phyloP scores from a whole-genome alignment of 208 protist species.

The Wallacemonas sp. region DNA sequence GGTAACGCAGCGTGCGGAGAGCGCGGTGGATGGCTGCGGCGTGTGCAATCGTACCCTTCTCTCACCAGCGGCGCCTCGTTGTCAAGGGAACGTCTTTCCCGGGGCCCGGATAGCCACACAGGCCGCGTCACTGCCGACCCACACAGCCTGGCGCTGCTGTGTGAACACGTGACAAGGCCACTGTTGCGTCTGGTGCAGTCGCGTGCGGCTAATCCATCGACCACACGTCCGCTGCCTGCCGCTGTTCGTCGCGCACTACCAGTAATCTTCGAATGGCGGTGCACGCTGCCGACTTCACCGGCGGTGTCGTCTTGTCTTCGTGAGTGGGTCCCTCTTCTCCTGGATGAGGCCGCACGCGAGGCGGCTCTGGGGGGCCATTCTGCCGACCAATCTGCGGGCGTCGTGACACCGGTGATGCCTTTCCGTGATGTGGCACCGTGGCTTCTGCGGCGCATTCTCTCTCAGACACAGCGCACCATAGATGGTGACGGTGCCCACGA shows the following conservation, averaged over 20 bases:
- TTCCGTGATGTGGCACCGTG: background rate
- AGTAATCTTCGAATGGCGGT: constrained; percentile 56
- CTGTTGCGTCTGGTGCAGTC: constrained; percentile 15
- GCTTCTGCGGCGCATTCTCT: constrained; percentile 4
- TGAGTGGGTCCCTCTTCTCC: constrained; percentile 40
- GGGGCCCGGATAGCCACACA: too few species aligned
- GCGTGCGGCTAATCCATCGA: constrained; percentile 17
- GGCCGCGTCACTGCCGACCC: constrained; percentile 6
- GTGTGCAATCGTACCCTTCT: constrained; percentile 27
- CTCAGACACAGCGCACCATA: background rate
- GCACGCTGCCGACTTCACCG: constrained; percentile 34
- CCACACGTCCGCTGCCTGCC: constrained; percentile 19
- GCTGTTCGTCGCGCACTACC: constrained; percentile 42
- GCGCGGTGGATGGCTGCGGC: constrained; percentile 9
- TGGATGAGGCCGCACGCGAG: too few species aligned
- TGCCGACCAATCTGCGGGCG: too few species aligned
- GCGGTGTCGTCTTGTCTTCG: constrained; percentile 8
- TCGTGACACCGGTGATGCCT: background rate
- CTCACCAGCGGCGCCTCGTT: constrained; percentile 12
- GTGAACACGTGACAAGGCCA: background rate
- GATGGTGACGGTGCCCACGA: background rate
- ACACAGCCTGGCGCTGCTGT: background rate
- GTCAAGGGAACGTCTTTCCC: too few species aligned
- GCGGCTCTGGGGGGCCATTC: too few species aligned
- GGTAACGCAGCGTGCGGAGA: too few species aligned